Conservation (phyloP, 805 yeast species). For the Saccharomycopsis microspora region DNA sequence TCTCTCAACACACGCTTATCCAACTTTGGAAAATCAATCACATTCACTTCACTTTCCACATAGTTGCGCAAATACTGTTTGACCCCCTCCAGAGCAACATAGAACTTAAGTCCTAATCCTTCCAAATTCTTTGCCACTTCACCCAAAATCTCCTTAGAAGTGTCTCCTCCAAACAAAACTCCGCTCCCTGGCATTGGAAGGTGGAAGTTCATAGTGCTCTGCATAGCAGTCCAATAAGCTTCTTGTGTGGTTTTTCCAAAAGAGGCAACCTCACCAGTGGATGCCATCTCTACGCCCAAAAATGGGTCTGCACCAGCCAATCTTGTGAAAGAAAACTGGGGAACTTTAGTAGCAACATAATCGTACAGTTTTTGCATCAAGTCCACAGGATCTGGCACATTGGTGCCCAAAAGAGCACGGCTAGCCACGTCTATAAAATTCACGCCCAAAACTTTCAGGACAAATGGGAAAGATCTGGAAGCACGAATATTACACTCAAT, state of each 20-base stretch:
- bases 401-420: conserved; percentile 65
- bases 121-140: conserved; percentile 59
- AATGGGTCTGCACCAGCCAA: conserved; percentile 99
- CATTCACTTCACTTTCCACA: conserved; percentile 30
- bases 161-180: conserved; percentile 89
- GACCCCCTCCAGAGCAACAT: conserved; percentile 64
- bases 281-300: conserved; percentile 98
- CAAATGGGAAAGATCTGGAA: conserved; percentile 98
- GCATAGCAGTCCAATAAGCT: conserved; percentile 97
- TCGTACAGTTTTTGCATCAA: conserved; percentile 66
- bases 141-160: conserved; percentile 58
- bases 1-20: conserved; percentile 92
- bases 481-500: conserved; percentile 99
- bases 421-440: conserved; percentile 95
- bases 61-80: conserved; percentile 51
- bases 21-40: conserved; percentile 83
- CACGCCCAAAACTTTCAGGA: conserved; percentile 89
- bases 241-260: conserved; percentile 79
- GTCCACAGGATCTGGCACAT: conserved; percentile 70
- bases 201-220: conserved; percentile 94
- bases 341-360: conserved; percentile 94
- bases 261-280: conserved; percentile 98
- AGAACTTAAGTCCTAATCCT: conserved; percentile 71
- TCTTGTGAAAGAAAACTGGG: conserved; percentile 97
- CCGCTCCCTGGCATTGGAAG: conserved; percentile 88